Evolutionary conservation across 2,329 filamentous ascomycete genomes (phyloP), one percentile per base, ranked within the genome.

Genomic region (Phialophora macrospora): DNA sequence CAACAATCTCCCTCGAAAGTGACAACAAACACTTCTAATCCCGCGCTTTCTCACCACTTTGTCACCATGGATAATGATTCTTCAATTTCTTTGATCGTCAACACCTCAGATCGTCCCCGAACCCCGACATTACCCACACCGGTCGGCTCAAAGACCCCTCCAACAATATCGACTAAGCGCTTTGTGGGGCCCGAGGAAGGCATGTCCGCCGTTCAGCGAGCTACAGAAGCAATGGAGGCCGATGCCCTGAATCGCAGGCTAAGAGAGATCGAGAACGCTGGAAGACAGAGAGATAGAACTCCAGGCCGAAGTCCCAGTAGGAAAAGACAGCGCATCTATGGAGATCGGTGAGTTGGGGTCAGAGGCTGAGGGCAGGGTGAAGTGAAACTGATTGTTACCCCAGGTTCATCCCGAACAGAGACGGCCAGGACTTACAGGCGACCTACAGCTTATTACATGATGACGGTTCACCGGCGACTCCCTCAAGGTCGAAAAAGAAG

Each of bases 341-440:
- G 86, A 59, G 83, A 85, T 69, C 81, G 83, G 89, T 91, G 69
- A 73, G 82, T 75, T 11, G 56, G 22, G 56, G 22, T 20, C 11
- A 56, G 32, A n/a, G 7, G 51, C 5, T n/a, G 44, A 24, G 58
- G 52, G 46, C 12, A 22, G n/a, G 20, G 28, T 38, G n/a, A n/a
- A n/a, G 7, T 24, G 30, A 46, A 14, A 63, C 59, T 68, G 66
- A 68, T 49, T 34, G 44, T 55, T 24, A 38, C 64, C 26, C 34
- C 75, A 96, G 95, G 73, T 99, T 99, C 76, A 98, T 99, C 72
- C 95, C 95, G 30, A 96, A 95, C 73, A 87, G 95, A 49, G 90
- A 93, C 70, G 95, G 94, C 5, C 93, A 97, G 77, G 95, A 99
- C 78, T 82, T 98, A 26, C 91, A 94, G 76, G 93, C 94, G 60